These are phyloP conservation scores for Saccharomyces hybrid DNA, from an alignment of 1,139 yeast genomes.

Conservation along the genomic window DNA sequence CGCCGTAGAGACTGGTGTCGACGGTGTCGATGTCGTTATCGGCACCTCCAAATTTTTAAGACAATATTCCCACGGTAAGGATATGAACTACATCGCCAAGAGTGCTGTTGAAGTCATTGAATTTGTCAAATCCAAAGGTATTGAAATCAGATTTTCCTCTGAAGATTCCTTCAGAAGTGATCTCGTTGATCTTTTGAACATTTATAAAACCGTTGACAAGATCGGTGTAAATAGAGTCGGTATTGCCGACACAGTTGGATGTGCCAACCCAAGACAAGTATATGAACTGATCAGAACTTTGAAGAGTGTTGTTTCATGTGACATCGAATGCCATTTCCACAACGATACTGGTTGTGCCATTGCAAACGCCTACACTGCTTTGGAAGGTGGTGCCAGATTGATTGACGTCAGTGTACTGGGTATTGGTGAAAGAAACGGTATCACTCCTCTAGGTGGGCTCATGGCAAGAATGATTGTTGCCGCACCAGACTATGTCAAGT, in stretches of 20 bases:
- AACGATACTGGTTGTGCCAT: constrained; percentile 98
- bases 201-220: constrained; percentile 93
- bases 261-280: constrained; percentile 98
- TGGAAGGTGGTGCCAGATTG: constrained; percentile 95
- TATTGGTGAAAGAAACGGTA: constrained; percentile 98
- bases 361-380: constrained; percentile 95
- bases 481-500: constrained; percentile 89
- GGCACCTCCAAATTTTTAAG: constrained; percentile 95
- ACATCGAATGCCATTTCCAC: constrained; percentile 98
- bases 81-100: constrained; percentile 96
- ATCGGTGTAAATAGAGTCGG: constrained; percentile 98
- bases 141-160: constrained; percentile 92
- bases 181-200: constrained; percentile 87
- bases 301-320: constrained; percentile 89
- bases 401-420: constrained; percentile 95
- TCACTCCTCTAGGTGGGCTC: constrained; percentile 93
- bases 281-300: constrained; percentile 92
- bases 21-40: constrained; percentile 97
- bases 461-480: constrained; percentile 99
- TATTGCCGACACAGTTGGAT: constrained; percentile 98
- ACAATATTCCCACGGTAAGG: constrained; percentile 95
- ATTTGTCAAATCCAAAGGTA: constrained; percentile 93
- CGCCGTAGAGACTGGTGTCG: constrained; percentile 97
- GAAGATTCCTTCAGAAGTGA: constrained; percentile 98
- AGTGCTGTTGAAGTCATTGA: constrained; percentile 95